phyloP scores from a whole-genome alignment of 2,329 filamentous ascomycete genomes.

The Torrubiellomyces zombiae region DNA sequence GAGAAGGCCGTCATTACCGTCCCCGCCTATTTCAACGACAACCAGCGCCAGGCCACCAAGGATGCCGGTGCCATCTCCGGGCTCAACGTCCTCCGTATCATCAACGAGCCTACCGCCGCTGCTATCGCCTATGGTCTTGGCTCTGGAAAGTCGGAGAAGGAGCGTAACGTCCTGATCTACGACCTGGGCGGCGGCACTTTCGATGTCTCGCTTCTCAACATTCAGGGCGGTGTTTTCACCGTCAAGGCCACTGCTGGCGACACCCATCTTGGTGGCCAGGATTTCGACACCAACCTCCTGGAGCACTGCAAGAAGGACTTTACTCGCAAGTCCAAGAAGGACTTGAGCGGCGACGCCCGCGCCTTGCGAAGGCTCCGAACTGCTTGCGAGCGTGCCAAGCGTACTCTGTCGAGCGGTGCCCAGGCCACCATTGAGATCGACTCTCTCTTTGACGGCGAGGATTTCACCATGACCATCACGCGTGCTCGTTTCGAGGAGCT shows the following conservation, averaged over 20 bases:
- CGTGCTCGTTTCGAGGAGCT: slow-evolving; percentile 98
- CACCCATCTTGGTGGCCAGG: slow-evolving; percentile 87
- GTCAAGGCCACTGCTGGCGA: slow-evolving; percentile 98
- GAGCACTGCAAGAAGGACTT: slow-evolving; percentile 97
- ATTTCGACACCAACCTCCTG: slow-evolving; percentile 91
- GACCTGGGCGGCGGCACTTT: slow-evolving; percentile 99
- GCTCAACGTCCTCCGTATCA: slow-evolving; percentile 98
- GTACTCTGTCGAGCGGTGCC: slow-evolving; percentile 91
- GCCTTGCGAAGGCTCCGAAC: slow-evolving; percentile 92
- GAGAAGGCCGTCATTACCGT: slow-evolving; percentile 98
- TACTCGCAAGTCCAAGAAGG: slow-evolving; percentile 55
- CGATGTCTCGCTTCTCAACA: slow-evolving; percentile 98
- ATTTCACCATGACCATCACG: slow-evolving; percentile 94
- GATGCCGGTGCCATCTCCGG: slow-evolving; percentile 95
- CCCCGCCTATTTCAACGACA: slow-evolving; percentile 99
- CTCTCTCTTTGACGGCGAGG: slow-evolving; percentile 93
- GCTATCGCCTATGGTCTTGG: slow-evolving; percentile 97
- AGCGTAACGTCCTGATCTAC: slow-evolving; percentile 98
- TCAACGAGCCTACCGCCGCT: slow-evolving; percentile 98
- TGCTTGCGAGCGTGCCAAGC: slow-evolving; percentile 98
- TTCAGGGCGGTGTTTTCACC: slow-evolving; percentile 98
- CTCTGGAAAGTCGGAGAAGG: slow-evolving; percentile 86
- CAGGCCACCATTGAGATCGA: slow-evolving; percentile 98
- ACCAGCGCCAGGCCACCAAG: slow-evolving; percentile 98
- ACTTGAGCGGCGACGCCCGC: slow-evolving; percentile 69